phyloP scores from a whole-genome alignment of 2,329 filamentous ascomycete species.

The Cordyceps cateniannulata region DNA sequence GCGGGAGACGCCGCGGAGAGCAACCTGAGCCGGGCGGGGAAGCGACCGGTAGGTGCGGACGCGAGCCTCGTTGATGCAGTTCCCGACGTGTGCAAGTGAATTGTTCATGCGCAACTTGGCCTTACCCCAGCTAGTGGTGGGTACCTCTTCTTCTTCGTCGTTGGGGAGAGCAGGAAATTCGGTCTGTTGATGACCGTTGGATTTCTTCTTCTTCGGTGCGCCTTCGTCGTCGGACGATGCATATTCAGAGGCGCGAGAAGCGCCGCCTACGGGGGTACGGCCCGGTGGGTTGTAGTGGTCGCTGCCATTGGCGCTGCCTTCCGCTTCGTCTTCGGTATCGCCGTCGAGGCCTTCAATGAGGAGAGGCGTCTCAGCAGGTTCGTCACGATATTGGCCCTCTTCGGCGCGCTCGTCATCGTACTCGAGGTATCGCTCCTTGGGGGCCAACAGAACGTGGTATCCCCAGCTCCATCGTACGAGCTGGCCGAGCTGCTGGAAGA shows the following conservation, averaged over 20 bases:
- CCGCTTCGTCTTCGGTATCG: conserved; percentile 29
- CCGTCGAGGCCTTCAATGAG: conserved; percentile 35
- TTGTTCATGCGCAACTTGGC: conserved; percentile 25
- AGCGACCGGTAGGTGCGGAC: conserved; percentile 23
- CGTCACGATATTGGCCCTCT: conserved; percentile 53
- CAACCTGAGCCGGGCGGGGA: conserved; percentile 34
- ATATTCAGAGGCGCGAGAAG: conserved; percentile 42
- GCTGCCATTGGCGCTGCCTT: conserved; percentile 19
- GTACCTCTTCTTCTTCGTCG: conserved; percentile 27
- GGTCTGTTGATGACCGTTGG: conserved; percentile 27
- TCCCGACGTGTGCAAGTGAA: neutral
- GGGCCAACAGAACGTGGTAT: conserved; percentile 88
- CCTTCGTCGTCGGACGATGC: conserved; percentile 43
- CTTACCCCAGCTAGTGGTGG: conserved; percentile 27
- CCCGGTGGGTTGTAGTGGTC: conserved; percentile 48
- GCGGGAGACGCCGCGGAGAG: conserved; percentile 24
- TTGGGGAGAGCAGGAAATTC: conserved; percentile 59
- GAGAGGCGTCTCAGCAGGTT: conserved; percentile 37
- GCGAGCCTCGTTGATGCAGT: conserved; percentile 13
- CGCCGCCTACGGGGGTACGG: conserved; percentile 45
- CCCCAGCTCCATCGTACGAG: conserved; percentile 97
- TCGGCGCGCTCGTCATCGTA: conserved; percentile 50
- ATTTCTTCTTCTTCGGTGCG: conserved; percentile 21
- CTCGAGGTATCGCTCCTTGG: conserved; percentile 65
- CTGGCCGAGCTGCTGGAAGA: conserved; percentile 96